A percentile compares a stretch with the other conserved stretches of the same genome.
phyloP scores from a whole-genome alignment of 495 filamentous ascomycete genomes.

The Aspergillus panamensis region DNA sequence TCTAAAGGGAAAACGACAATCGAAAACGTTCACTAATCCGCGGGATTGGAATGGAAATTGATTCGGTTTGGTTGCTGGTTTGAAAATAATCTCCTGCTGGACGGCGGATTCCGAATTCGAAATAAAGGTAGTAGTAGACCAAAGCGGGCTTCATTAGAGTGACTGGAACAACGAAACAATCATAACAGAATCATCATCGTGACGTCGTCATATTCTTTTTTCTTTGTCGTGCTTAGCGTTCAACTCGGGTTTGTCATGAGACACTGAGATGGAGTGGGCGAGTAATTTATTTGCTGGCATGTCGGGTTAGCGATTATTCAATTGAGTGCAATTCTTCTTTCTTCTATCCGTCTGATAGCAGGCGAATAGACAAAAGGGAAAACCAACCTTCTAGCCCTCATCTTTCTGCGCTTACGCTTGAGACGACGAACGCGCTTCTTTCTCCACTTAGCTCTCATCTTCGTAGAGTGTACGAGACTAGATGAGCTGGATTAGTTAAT shows the following conservation, averaged over 20 bases:
- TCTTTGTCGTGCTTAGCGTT: constrained; percentile 46
- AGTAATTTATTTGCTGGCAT: constrained; percentile 69
- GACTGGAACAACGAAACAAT: constrained; percentile 32
- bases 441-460: constrained; percentile 99
- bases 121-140: constrained; percentile 19
- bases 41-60: constrained; percentile 25
- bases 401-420: constrained; percentile 99
- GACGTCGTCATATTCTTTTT: constrained; percentile 30
- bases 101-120: constrained; percentile 38
- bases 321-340: not conserved
- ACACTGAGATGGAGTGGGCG: constrained; percentile 59
- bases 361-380: not conserved
- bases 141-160: constrained; percentile 24
- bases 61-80: constrained; percentile 1
- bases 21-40: constrained; percentile 32
- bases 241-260: constrained; percentile 43
- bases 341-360: not conserved
- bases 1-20: constrained; percentile 16
- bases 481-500: constrained; percentile 21
- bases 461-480: constrained; percentile 48
- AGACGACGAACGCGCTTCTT: constrained; percentile 98
- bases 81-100: constrained; percentile 26
- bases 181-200: constrained; percentile 36
- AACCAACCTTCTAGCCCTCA: constrained; percentile 84
- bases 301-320: constrained; percentile 27